Evolutionary conservation across 176 grass and related monocot species (phyloP).

Genomic region (Chloris gayana): DNA sequence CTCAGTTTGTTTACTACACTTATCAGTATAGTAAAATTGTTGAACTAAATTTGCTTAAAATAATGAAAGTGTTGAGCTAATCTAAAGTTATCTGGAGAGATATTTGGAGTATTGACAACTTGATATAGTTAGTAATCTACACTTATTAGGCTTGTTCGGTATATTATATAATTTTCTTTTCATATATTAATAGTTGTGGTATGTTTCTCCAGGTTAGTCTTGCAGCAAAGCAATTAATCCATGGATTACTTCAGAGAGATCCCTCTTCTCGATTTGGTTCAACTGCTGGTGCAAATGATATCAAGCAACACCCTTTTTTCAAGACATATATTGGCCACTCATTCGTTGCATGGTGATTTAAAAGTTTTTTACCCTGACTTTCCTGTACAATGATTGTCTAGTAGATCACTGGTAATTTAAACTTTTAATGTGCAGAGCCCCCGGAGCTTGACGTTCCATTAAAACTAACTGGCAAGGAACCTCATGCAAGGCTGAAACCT

Average conservation of each 20-base stretch:
- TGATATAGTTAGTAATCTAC: background rate
- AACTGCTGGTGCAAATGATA: conserved; percentile 85
- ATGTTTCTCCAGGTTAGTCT: conserved; percentile 71
- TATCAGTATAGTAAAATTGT: background rate
- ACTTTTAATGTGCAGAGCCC: conserved; percentile 63
- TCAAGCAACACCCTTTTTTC: conserved; percentile 94
- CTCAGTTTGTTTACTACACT: conserved; percentile 1
- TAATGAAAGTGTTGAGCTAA: background rate
- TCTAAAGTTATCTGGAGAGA: background rate
- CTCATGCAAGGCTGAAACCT: conserved; percentile 52
- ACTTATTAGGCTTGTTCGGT: background rate
- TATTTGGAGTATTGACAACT: background rate
- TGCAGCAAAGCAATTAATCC: conserved; percentile 79
- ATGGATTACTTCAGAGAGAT: conserved; percentile 87
- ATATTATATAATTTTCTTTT: background rate
- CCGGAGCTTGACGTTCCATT: conserved; percentile 81
- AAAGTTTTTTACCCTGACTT: conserved; percentile 40
- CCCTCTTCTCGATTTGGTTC: conserved; percentile 75
- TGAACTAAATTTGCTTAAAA: background rate
- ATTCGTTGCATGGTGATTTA: conserved; percentile 93
- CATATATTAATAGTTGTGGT: conserved; percentile 11
- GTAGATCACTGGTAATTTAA: conserved; percentile 19
- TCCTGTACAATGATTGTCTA: background rate
- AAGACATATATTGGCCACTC: conserved; percentile 82
- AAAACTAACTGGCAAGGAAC: conserved; percentile 64